Base-by-base conservation (phyloP, 192 early-diverging fungal genomes). In the Cladochytrium replicatum region DNA sequence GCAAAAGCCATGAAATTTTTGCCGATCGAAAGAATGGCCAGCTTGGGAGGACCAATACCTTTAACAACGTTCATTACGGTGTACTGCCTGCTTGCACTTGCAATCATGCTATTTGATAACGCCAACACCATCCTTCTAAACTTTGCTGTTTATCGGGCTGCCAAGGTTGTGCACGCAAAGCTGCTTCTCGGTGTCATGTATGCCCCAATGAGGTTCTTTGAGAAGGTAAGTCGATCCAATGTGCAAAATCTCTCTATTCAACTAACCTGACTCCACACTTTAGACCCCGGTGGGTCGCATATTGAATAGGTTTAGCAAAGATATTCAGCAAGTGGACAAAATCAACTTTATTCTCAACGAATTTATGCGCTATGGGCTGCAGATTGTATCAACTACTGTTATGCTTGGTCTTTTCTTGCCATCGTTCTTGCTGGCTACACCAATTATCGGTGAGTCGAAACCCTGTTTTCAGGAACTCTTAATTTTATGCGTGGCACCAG, bases 401-500 rank as follows among this genome's bases (percentile, higher is more conserved):
- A n/a, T n/a, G n/a, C n/a, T n/a, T n/a, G n/a, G 62, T 0, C 82
- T 79, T n/a, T n/a, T n/a, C n/a, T n/a, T n/a, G n/a, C n/a, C n/a
- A n/a, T n/a, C n/a, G n/a, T n/a, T n/a, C 38, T 31, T 83, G 9
- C 68, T 82, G 6, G 81, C 85, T 3, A 57, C 77, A 0, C 40
- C 58, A 13, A 41, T 74, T 43, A 75, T 91, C 23, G 55, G 11
- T 45, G 67, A 34, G 67, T 93, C 44, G 83, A 80, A n/a, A 38
- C 60, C 0, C 78, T 80, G 55, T 95, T 52, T 3, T 24, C 26
- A 32, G 45, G 6, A 6, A 19, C 40, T 17, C 17, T 31, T 41
- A 5, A 39, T 9, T 29, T 30, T 61, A n/a, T 61, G 38, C 0
- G 3, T 5, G 29, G 49, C 34, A 41, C 49, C 6, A n/a, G n/a